These are phyloP conservation scores for Paraleonurus japonicus DNA, from an alignment of 257 asterid genomes.

Conservation along the genomic window DNA sequence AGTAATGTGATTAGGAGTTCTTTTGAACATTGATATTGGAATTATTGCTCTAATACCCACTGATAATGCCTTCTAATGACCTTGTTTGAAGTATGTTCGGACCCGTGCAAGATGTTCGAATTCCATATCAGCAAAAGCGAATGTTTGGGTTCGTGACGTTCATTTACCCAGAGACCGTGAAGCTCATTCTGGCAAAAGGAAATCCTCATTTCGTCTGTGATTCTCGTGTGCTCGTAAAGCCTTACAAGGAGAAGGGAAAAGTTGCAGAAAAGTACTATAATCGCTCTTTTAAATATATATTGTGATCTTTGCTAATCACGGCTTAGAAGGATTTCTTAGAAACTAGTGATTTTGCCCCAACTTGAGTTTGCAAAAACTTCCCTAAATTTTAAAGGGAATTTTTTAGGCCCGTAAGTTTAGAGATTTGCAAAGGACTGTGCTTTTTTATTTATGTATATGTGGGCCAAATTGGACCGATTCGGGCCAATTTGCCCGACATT, in stretches of 20 bases:
- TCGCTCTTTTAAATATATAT: neutral
- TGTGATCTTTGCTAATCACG: neutral
- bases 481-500: too few species aligned
- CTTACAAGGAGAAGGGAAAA: conserved; percentile 97
- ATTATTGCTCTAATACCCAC: neutral
- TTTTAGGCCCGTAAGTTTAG: too few species aligned
- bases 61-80: conserved; percentile 27
- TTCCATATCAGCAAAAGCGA: conserved; percentile 96
- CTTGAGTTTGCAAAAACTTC: too few species aligned
- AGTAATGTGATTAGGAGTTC: neutral
- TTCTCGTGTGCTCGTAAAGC: conserved; percentile 97
- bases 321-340: too few species aligned
- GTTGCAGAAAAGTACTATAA: conserved; percentile 61
- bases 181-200: conserved; percentile 87
- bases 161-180: conserved; percentile 82
- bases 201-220: conserved; percentile 98
- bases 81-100: conserved; percentile 66
- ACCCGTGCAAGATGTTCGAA: conserved; percentile 97
- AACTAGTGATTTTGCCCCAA: too few species aligned
- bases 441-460: too few species aligned
- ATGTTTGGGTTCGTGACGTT: conserved; percentile 98
- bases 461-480: too few species aligned
- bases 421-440: too few species aligned
- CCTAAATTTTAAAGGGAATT: too few species aligned
- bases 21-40: neutral